Evolutionary conservation across 768 basidiomycete species (phyloP).

Genomic region (Trametes sanguinea): DNA sequence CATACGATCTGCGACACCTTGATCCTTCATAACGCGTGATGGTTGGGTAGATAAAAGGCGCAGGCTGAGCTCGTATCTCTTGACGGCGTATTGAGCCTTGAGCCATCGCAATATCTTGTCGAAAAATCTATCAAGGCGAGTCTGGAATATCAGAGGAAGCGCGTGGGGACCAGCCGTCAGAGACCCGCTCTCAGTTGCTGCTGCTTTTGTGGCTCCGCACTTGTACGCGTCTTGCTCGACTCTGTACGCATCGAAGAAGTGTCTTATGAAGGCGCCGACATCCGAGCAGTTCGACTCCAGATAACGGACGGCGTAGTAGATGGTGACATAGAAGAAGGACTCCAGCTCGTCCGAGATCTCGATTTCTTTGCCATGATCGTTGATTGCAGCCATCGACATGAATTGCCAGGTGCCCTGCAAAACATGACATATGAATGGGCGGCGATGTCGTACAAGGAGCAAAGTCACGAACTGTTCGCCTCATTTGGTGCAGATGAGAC

Average conservation of each 20-base stretch:
- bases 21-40: too few species aligned
- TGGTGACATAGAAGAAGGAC: slow-evolving; percentile 21
- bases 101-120: neutral
- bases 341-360: slow-evolving; percentile 25
- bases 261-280: neutral
- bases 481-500: neutral
- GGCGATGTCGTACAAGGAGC: too few species aligned
- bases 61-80: neutral
- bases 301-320: slow-evolving; percentile 5
- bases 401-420: slow-evolving; percentile 27
- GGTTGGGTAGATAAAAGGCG: too few species aligned
- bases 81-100: slow-evolving; percentile 4
- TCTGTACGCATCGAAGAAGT: neutral
- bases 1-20: too few species aligned
- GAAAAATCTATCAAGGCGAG: neutral
- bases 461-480: neutral
- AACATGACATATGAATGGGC: too few species aligned
- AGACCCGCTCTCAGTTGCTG: neutral
- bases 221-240: neutral
- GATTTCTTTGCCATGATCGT: slow-evolving; percentile 11
- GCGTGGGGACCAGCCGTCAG: neutral
- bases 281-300: neutral
- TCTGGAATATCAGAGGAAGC: neutral
- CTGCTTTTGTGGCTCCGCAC: neutral
- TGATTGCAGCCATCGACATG: slow-evolving; percentile 15